Evolutionary conservation across 2,329 filamentous ascomycete species (phyloP), one percentile per base, ranked within the genome.

Genomic region (Aphanocladium album): DNA sequence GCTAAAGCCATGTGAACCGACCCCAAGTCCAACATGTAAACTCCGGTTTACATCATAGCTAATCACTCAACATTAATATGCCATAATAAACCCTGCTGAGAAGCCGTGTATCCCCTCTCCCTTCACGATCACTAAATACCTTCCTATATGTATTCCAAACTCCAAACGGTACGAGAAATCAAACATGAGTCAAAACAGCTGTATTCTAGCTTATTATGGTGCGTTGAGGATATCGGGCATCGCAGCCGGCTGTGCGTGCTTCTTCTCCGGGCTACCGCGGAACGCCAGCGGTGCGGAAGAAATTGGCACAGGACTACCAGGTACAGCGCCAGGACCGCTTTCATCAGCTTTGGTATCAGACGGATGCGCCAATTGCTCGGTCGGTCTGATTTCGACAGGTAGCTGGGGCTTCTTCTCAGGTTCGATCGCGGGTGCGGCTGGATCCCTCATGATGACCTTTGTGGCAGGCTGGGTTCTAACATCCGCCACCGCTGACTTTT

Each of bases 201-300:
- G 5, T 16, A 4, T 12, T 12, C 14, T 25, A 11, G 16, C 11
- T 27, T 41, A 60, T 54, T 49, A 37, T 16, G 57, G 57, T 23
- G 50, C 23, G 17, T 47, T 54, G 57, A 54, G 43, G 35, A 30
- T 68, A 62, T 72, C 68, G 37, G 72, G 66, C 45, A 71, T 65
- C 21, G 67, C 64, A 25, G 62, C 66, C 9, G 70, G 67, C 37
- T 74, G 65, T 51, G 69, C 68, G 57, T 76, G 74, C 55, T 75
- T 67, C 74, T 86, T 86, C 68, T 87, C 85, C 25, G 84, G 84
- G 67, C 84, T 87, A 65, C 82, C 81, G 68, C 84, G 81, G 74
- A 84, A 83, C 67, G 84, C 83, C 66, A 87, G 71, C 33, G 81
- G 73, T 16, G 79, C 80, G 27, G 77, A 69, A 55, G 74, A 70